Base-by-base conservation (phyloP, 176 grass and related monocot species). In the Hyparrhenia diplandra region DNA sequence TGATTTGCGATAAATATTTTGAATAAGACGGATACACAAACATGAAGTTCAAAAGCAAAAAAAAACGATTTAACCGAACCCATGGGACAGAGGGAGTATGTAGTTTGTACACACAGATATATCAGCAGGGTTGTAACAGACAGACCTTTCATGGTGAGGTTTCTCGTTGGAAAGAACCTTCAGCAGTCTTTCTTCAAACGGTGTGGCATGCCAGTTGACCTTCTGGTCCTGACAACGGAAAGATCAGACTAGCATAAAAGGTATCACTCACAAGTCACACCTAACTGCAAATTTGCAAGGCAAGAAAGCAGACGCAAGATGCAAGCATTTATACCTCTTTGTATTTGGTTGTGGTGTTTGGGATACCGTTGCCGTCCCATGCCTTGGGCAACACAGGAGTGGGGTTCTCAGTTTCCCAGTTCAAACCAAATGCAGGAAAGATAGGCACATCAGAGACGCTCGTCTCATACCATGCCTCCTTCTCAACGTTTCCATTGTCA, bases 121-220 rank as follows among this genome's bases (percentile, higher is more conserved):
- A n/a, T 27, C 17, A 43, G 27, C 23, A 18, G 13, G 49, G 46
- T 64, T 40, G 37, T 17, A 29, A 61, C 6, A 76, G 17, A 91
- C 96, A 77, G n/a, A 95, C 96, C 96, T 99, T 88, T 85, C 71
- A 76, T 66, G 68, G 8, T 42, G 21, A 25, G 88, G 85, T n/a
- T 93, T 88, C 47, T 95, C 92, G 43, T 89, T 21, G 1, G 54
- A 93, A 42, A 99, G 64, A 64, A 90, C 90, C 65, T 91, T 95
- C 82, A 89, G 23, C 24, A 99, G 82, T 54, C 96, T 95, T 65
- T 99, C 90, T 82, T 99, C 96, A 32, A 99, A 95, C 2, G 92
- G 92, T 0, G 92, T 93, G 23, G 92, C 75, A 63, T 95, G 90
- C 96, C 96, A 99, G 36, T 57, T 93, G 4, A 99, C 86, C 41